Evolutionary conservation across 2,329 filamentous ascomycete genomes (phyloP).

Genomic region (Neoscytalidium dimidiatum): DNA sequence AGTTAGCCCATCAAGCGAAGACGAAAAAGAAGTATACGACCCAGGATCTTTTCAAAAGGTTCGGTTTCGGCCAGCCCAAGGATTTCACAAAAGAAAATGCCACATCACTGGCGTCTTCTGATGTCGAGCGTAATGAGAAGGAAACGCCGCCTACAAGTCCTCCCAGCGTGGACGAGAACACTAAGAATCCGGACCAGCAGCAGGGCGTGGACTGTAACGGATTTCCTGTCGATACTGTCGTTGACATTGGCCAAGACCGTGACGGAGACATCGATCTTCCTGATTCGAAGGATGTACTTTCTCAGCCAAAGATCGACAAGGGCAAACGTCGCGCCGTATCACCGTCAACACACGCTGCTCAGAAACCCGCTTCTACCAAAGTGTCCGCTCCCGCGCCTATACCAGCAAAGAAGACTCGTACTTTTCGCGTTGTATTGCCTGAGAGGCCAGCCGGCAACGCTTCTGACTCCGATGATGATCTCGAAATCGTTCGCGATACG

Average conservation of each 20-base stretch:
- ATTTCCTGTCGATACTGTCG: constrained; percentile 5
- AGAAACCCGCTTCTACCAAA: background rate
- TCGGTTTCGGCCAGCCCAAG: constrained; percentile 65
- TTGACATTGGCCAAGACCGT: constrained; percentile 16
- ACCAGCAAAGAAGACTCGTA: background rate
- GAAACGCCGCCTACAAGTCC: constrained; percentile 50
- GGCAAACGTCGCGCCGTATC: constrained; percentile 59
- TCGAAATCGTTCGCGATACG: constrained; percentile 60
- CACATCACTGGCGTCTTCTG: constrained; percentile 61
- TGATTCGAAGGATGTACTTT: constrained; percentile 30
- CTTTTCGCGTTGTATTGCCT: constrained; percentile 5
- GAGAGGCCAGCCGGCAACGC: background rate
- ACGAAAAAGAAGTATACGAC: constrained; percentile 88
- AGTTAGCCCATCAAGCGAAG: constrained; percentile 84
- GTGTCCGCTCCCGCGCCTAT: background rate
- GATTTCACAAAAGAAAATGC: constrained; percentile 14
- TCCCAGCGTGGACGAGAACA: constrained; percentile 28
- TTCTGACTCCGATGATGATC: constrained; percentile 58
- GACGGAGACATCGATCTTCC: constrained; percentile 25
- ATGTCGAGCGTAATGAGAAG: constrained; percentile 47
- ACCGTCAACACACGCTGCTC: background rate
- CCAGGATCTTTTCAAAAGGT: constrained; percentile 76
- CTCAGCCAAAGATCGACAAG: constrained; percentile 50
- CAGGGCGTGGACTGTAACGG: background rate
- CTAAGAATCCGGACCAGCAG: background rate